Base-by-base conservation (phyloP, 1,284 basidiomycete species). In the Coniophora puteana region DNA sequence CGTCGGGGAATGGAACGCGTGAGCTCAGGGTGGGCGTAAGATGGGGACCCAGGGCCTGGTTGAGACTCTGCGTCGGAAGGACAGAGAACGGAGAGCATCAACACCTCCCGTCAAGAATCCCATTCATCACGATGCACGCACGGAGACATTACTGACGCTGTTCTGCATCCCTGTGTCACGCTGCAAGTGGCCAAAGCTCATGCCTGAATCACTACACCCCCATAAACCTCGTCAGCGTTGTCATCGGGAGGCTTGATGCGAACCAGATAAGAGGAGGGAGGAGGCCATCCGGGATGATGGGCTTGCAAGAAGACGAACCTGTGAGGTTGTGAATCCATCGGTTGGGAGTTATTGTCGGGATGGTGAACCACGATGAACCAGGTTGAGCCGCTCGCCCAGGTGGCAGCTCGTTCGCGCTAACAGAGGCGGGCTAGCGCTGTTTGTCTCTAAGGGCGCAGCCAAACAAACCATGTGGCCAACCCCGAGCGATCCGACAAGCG, bases 361-460 rank as follows among this genome's bases (percentile, higher is more conserved):
- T 58, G 25, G 38, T 46, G 62, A 65, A 61, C 58, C 61, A 58
- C 61, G 47, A 45, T 60, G 58, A 60, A 60, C 58, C 58, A 21
- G 53, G 41, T 49, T 60, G 58, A 60, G 62, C 58, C 58, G 55
- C 49, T 64, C 62, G 58, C 37, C 28, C 38, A 40, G 48, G 47
- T 47, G 47, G 52, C 49, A 59, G 58, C 61, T 63, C 61, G 59
- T 52, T 58, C 48, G 36, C 18, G 29, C n/a, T 21, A 46, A 41
- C 48, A 44, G 38, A 20, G 34, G 40, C 27, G 36, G 41, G 30
- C n/a, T n/a, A n/a, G n/a, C n/a, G n/a, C 28, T 51, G 41, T 53
- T 53, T 53, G 44, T 36, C 35, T 40, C 35, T 36, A 41, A 38
- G 36, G 33, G 35, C 31, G 36, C 38, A 48, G 50, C 51, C 53